Evolutionary conservation across 306 rosid genomes (phyloP).

Genomic region (Corylus heterophylla): DNA sequence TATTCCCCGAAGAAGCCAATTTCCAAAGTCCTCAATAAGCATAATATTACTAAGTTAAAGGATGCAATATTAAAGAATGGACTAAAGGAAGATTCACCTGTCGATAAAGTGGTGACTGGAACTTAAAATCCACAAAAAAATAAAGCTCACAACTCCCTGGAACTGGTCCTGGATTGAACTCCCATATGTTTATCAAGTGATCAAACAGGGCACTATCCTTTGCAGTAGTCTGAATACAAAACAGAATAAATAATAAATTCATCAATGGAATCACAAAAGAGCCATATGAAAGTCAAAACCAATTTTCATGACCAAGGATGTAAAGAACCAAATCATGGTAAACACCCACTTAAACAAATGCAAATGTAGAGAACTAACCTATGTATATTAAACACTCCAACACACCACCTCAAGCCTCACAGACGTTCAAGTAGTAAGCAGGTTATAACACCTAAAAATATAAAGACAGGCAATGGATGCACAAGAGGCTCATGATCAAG

Average conservation of each 20-base stretch:
- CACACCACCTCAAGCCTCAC: neutral
- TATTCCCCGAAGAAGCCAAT: neutral
- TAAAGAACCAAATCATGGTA: conserved; percentile 1
- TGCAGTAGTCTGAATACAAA: conserved; percentile 63
- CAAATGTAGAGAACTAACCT: neutral
- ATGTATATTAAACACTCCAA: neutral
- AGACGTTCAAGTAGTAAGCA: neutral
- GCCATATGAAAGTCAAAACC: neutral
- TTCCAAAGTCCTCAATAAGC: neutral
- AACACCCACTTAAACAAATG: conserved; percentile 14
- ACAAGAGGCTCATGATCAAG: neutral
- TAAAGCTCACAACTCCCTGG: conserved; percentile 80
- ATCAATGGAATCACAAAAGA: conserved; percentile 7
- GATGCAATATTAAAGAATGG: neutral
- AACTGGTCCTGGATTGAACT: conserved; percentile 83
- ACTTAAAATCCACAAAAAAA: conserved; percentile 96
- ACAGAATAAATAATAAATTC: conserved; percentile 13
- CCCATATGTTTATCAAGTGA: conserved; percentile 90
- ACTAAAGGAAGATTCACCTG: conserved; percentile 57
- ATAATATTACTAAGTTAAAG: conserved; percentile 7
- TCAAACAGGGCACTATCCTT: conserved; percentile 72
- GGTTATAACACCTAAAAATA: neutral
- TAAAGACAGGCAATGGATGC: neutral
- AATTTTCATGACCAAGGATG: neutral
- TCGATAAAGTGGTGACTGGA: conserved; percentile 83